These are phyloP conservation scores for Parathielavia hyrcaniae DNA, from an alignment of 495 filamentous ascomycete species.

Conservation along the genomic window DNA sequence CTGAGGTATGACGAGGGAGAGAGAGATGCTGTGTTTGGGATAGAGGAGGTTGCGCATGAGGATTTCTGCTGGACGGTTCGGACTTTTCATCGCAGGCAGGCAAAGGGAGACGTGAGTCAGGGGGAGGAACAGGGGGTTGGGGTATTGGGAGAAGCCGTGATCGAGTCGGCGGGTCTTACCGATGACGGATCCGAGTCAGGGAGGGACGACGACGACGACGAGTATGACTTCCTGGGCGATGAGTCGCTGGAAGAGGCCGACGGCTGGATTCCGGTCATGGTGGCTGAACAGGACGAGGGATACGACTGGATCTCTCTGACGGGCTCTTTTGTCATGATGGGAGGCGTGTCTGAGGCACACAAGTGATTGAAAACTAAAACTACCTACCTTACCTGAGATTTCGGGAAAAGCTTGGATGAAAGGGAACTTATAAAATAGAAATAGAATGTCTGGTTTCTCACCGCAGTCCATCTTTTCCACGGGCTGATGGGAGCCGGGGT, in stretches of 20 bases:
- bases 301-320: constrained; percentile 16
- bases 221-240: neutral
- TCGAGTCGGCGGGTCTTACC: neutral
- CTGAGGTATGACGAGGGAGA: neutral
- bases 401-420: neutral
- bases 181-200: constrained; percentile 1
- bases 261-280: constrained; percentile 17
- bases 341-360: neutral
- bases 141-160: neutral
- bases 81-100: neutral
- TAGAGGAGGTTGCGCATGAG: neutral
- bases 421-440: too few relatives aligned
- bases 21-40: neutral
- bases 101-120: neutral
- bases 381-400: neutral
- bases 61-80: neutral
- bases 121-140: neutral
- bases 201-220: neutral
- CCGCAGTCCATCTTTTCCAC: too few relatives aligned
- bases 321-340: constrained; percentile 10
- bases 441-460: too few relatives aligned
- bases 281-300: constrained; percentile 7
- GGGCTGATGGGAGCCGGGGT: too few relatives aligned
- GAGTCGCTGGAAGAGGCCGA: neutral
- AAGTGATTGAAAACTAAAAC: neutral